These are phyloP conservation scores for Talaromyces sp. DNA, from an alignment of 2,329 filamentous ascomycete genomes.

Conservation along the genomic window DNA sequence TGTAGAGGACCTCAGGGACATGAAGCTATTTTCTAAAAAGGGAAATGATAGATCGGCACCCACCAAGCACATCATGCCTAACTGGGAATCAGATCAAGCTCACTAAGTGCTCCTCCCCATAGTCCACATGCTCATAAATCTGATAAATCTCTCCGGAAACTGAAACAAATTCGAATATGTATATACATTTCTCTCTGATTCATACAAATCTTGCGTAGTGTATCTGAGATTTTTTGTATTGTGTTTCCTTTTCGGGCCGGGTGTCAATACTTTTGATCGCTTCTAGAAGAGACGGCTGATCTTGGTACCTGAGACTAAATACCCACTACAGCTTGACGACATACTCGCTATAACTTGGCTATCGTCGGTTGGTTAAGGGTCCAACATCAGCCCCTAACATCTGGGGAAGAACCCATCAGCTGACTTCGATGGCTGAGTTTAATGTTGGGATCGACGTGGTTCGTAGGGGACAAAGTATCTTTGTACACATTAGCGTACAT, in stretches of 20 bases:
- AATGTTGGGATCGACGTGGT: background rate
- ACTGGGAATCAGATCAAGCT: background rate
- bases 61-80: background rate
- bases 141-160: no score
- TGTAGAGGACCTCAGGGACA: background rate
- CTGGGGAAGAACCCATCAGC: background rate
- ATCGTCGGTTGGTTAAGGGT: background rate
- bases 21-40: background rate
- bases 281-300: background rate
- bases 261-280: background rate
- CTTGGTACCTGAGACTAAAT: background rate
- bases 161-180: no score
- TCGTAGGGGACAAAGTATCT: background rate
- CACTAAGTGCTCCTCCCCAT: background rate
- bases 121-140: no score
- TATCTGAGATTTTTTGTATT: background rate
- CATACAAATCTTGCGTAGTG: background rate
- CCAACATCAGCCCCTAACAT: background rate
- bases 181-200: background rate
- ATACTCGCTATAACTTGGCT: background rate
- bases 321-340: background rate
- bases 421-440: background rate
- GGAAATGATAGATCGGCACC: background rate
- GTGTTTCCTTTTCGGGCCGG: background rate
- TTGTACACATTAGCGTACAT: background rate